These are phyloP conservation scores for Pinus taeda DNA, from an alignment of 75 land plant genomes.

Conservation along the genomic window DNA sequence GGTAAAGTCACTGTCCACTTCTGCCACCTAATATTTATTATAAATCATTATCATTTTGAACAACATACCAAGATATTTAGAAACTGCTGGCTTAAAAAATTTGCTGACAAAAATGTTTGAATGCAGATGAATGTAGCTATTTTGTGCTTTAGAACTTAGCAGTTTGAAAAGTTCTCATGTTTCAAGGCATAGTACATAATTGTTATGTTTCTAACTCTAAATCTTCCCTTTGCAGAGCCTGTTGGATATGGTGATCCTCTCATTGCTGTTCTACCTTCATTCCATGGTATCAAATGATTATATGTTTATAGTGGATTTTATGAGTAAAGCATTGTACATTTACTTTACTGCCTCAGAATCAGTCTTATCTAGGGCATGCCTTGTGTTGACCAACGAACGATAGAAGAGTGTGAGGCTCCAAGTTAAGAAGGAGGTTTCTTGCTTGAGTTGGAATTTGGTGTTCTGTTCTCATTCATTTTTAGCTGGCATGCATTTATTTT, in stretches of 20 bases:
- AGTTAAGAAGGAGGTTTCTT: no score
- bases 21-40: background rate
- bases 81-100: background rate
- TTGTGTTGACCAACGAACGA: no score
- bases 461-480: no score
- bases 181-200: background rate
- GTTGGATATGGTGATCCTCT: slow-evolving; percentile 91
- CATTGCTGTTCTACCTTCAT: slow-evolving; percentile 74
- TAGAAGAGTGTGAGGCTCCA: no score
- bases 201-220: background rate
- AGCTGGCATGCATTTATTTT: no score
- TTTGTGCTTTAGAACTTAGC: background rate
- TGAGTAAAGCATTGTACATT: no score
- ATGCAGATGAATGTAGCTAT: background rate
- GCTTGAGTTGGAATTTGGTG: no score
- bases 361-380: no score
- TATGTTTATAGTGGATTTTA: no score
- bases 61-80: background rate
- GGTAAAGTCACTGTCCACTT: slow-evolving; percentile 30
- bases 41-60: background rate
- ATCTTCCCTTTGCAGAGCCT: slow-evolving; percentile 49
- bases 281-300: slow-evolving; percentile 59
- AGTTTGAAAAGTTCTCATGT: background rate
- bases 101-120: background rate
- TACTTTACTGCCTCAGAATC: no score